These are phyloP conservation scores for Boletus edulis DNA, from an alignment of 768 basidiomycete genomes.

Conservation along the genomic window DNA sequence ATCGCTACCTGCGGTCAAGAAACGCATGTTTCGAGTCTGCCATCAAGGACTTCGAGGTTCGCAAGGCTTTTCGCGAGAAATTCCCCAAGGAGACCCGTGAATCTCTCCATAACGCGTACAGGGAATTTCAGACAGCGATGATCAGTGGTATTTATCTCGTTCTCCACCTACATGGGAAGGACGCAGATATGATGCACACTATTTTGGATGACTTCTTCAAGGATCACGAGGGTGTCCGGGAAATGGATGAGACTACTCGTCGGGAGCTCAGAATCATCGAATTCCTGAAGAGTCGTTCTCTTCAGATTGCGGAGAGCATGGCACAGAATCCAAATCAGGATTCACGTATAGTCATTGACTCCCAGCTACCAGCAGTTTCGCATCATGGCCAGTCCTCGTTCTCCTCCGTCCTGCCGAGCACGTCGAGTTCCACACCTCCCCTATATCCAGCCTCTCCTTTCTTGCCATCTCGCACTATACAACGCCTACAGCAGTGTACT, in stretches of 20 bases:
- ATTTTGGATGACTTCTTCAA: conserved; percentile 78
- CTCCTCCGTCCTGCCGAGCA: conserved; percentile 24
- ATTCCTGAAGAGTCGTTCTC: conserved; percentile 70
- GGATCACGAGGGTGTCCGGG: conserved; percentile 48
- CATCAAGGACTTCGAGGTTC: conserved; percentile 80
- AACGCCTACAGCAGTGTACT: conserved; percentile 53
- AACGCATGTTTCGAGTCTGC: conserved; percentile 90
- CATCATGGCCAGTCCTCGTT: conserved; percentile 17
- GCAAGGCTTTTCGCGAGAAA: conserved; percentile 61
- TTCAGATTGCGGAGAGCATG: conserved; percentile 43
- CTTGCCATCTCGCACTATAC: conserved; percentile 49
- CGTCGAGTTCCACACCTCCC: conserved; percentile 21
- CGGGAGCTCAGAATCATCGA: conserved; percentile 84
- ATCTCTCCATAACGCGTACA: conserved; percentile 76
- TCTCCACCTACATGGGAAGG: conserved; percentile 69
- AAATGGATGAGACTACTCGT: conserved; percentile 80
- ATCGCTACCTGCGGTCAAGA: conserved; percentile 79
- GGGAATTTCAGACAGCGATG: conserved; percentile 89
- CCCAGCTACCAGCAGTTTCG: conserved; percentile 34
- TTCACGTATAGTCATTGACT: conserved; percentile 18
- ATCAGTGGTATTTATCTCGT: conserved; percentile 85
- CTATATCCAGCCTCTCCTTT: conserved; percentile 30
- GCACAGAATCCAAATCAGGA: conserved; percentile 18
- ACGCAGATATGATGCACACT: conserved; percentile 69
- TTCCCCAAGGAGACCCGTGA: conserved; percentile 62